phyloP scores from a whole-genome alignment of 2,329 filamentous ascomycete species.

The Botrytis aclada region DNA sequence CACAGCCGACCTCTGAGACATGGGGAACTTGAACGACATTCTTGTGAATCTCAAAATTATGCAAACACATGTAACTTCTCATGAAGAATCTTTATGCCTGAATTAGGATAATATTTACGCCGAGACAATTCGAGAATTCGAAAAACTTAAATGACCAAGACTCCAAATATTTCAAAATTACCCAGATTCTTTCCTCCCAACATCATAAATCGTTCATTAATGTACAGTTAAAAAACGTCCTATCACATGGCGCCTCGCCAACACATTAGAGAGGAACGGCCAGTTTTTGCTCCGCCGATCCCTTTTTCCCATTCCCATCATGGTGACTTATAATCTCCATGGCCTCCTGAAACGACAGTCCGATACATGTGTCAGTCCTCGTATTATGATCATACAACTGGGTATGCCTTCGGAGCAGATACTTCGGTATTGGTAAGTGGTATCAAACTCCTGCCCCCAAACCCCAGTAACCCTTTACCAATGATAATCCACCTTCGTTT shows the following conservation, averaged over 20 bases:
- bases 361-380: not conserved
- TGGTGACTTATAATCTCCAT: not conserved
- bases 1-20: not conserved
- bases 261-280: not conserved
- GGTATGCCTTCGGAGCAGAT: not conserved
- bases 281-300: not conserved
- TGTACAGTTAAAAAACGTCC: not conserved
- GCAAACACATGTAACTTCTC: not conserved
- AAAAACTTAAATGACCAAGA: not conserved
- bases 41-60: conserved; percentile 6
- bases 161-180: not conserved
- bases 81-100: not conserved
- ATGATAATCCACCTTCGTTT: not conserved
- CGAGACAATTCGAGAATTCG: not conserved
- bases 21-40: not conserved
- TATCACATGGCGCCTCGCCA: not conserved
- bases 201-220: not conserved
- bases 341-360: conserved; percentile 8
- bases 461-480: not conserved
- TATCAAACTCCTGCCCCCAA: not conserved
- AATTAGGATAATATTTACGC: not conserved
- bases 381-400: not conserved
- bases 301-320: not conserved
- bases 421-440: not conserved
- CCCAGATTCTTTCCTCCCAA: not conserved